A percentile compares a stretch with the other conserved stretches of the same genome.
These are phyloP conservation scores for Yarrowia bubula DNA, from an alignment of 805 yeast species.

Conservation along the genomic window DNA sequence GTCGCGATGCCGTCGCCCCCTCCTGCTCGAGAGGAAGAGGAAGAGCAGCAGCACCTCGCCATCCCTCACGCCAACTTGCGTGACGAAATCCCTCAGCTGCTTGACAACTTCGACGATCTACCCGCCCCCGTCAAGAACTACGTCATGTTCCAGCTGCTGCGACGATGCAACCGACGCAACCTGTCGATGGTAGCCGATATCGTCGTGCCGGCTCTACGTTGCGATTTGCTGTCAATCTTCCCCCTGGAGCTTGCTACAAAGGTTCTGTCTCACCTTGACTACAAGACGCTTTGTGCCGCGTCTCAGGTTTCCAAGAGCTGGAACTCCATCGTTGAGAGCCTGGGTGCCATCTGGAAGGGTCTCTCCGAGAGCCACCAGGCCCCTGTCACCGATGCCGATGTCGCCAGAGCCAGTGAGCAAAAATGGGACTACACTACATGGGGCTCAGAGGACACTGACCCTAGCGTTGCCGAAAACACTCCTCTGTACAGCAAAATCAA, in stretches of 20 bases:
- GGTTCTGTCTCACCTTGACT: constrained; percentile 64
- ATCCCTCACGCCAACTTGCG: constrained; percentile 44
- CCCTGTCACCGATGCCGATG: constrained; percentile 38
- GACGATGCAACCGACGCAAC: constrained; percentile 56
- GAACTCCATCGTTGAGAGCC: constrained; percentile 60
- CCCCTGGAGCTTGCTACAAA: constrained; percentile 74
- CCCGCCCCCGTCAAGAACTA: constrained; percentile 50
- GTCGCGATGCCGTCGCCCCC: constrained; percentile 27
- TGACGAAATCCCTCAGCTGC: constrained; percentile 56
- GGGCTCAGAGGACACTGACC: constrained; percentile 28
- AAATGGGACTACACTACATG: constrained; percentile 40
- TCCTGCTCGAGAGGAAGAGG: constrained; percentile 24
- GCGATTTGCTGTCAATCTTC: constrained; percentile 67
- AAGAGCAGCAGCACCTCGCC: constrained; percentile 8
- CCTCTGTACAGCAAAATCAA: constrained; percentile 35
- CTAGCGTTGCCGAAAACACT: constrained; percentile 31
- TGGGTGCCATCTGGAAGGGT: constrained; percentile 67
- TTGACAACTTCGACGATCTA: constrained; percentile 52
- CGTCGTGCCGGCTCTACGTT: constrained; percentile 55
- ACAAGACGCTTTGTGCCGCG: constrained; percentile 56
- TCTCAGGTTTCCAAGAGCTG: constrained; percentile 68
- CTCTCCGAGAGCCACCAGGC: constrained; percentile 54
- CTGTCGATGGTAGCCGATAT: constrained; percentile 58
- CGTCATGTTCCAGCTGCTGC: constrained; percentile 54
- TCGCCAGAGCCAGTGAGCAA: constrained; percentile 40